Evolutionary conservation across 1,139 yeast species (phyloP).

Genomic region (Hyphopichia buzzinii): DNA sequence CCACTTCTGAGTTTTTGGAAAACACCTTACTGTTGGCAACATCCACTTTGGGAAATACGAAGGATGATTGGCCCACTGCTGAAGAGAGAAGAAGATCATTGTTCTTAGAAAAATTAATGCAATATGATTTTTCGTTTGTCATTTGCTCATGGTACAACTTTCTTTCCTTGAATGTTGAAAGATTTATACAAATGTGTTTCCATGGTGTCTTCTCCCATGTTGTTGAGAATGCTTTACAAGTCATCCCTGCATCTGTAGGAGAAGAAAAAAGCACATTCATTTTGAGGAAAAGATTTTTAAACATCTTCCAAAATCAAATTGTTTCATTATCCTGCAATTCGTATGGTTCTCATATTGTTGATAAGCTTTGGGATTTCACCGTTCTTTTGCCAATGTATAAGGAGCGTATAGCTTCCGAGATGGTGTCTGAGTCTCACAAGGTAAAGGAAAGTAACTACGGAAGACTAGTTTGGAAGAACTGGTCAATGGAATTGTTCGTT

Average conservation of each 20-base stretch:
- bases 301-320: conserved; percentile 53
- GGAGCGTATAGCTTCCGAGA: conserved; percentile 76
- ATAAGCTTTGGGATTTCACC: conserved; percentile 78
- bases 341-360: conserved; percentile 89
- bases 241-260: conserved; percentile 24
- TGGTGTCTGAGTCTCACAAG: conserved; percentile 57
- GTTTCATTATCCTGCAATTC: conserved; percentile 76
- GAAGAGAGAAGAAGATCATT: conserved; percentile 81
- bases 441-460: conserved; percentile 89
- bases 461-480: conserved; percentile 89
- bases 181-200: conserved; percentile 67
- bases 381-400: conserved; percentile 77
- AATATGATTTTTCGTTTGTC: conserved; percentile 60
- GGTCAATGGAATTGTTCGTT: conserved; percentile 77
- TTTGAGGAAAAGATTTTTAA: conserved; percentile 68
- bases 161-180: conserved; percentile 56
- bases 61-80: conserved; percentile 89
- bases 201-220: conserved; percentile 92
- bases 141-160: conserved; percentile 59
- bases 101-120: conserved; percentile 68
- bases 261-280: conserved; percentile 51
- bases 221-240: conserved; percentile 58
- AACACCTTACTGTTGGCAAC: conserved; percentile 60
- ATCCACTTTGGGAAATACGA: conserved; percentile 77
- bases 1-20: conserved; percentile 55